Percentiles rank a stretch among this genome's conserved stretches.
Evolutionary conservation across 1,139 yeast genomes (phyloP).

Genomic region (Blastobotrys niveus): DNA sequence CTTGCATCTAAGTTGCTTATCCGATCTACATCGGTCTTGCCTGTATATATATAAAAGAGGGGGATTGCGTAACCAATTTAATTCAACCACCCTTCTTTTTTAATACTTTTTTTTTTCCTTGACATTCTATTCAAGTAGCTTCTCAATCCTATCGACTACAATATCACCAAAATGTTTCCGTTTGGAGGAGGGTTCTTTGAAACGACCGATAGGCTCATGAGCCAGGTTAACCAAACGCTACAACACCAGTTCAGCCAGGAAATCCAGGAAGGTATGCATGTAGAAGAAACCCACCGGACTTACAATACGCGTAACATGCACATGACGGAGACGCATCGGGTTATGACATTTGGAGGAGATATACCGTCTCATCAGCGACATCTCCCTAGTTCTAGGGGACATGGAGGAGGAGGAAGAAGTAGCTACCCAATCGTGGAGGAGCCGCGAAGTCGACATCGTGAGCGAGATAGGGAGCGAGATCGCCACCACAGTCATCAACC

Average conservation of each 20-base stretch:
- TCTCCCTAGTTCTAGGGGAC: too few relatives aligned
- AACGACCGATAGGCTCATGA: neutral
- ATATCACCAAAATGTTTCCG: too few relatives aligned
- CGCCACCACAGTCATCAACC: neutral
- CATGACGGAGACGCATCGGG: slow-evolving; percentile 4
- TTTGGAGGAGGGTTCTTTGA: slow-evolving; percentile 4
- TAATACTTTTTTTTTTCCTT: too few relatives aligned
- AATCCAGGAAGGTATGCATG: slow-evolving; percentile 4
- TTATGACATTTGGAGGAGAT: slow-evolving; percentile 6
- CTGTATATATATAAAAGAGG: too few relatives aligned
- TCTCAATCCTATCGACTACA: too few relatives aligned
- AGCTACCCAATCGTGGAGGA: neutral
- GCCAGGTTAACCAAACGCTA: neutral
- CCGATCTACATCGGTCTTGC: too few relatives aligned
- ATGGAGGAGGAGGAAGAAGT: neutral
- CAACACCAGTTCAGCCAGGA: slow-evolving; percentile 1
- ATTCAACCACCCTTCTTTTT: too few relatives aligned
- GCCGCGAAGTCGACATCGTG: neutral
- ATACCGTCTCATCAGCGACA: neutral
- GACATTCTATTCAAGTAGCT: too few relatives aligned
- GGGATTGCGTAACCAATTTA: too few relatives aligned
- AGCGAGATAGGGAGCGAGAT: neutral
- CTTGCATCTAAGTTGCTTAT: too few relatives aligned
- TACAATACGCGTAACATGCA: neutral
- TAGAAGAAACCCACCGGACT: slow-evolving; percentile 9